Conservation (phyloP, 2,329 filamentous ascomycete genomes). For the Pseudogymnoascus sp. region DNA sequence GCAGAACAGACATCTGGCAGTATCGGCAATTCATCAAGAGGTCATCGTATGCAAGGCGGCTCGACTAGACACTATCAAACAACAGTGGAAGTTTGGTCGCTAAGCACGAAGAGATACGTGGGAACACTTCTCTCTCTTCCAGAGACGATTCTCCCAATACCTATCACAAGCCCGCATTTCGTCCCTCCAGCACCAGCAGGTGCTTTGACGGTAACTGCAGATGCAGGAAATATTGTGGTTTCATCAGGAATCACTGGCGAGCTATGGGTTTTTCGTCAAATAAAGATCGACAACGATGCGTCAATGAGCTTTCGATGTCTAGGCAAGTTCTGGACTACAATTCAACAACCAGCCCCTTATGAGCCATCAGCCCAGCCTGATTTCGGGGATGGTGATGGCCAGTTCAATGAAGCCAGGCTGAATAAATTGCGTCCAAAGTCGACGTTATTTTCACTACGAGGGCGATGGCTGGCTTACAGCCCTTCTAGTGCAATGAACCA, state of each 20-base stretch:
- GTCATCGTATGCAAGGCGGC: conserved; percentile 19
- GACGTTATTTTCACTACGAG: conserved; percentile 59
- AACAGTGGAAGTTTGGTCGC: conserved; percentile 79
- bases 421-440: conserved; percentile 29
- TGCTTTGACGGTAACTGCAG: conserved; percentile 65
- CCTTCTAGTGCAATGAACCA: conserved; percentile 63
- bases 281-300: conserved; percentile 36
- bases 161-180: conserved; percentile 53
- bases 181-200: conserved; percentile 64
- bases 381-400: conserved; percentile 27
- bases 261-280: conserved; percentile 66
- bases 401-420: conserved; percentile 34
- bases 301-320: conserved; percentile 55
- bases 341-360: conserved; percentile 55
- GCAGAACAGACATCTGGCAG: conserved; percentile 13
- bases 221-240: conserved; percentile 63
- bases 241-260: conserved; percentile 81
- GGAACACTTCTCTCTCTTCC: conserved; percentile 68
- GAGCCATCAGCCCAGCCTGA: conserved; percentile 18
- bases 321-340: conserved; percentile 85
- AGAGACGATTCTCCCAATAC: conserved; percentile 45
- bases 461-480: conserved; percentile 71
- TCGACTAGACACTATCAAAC: conserved; percentile 61
- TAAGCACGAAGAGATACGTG: conserved; percentile 65
- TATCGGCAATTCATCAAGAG: conserved; percentile 8